These are phyloP conservation scores for Verticillium albo-atrum DNA, from an alignment of 2,329 filamentous ascomycete species.

Conservation along the genomic window DNA sequence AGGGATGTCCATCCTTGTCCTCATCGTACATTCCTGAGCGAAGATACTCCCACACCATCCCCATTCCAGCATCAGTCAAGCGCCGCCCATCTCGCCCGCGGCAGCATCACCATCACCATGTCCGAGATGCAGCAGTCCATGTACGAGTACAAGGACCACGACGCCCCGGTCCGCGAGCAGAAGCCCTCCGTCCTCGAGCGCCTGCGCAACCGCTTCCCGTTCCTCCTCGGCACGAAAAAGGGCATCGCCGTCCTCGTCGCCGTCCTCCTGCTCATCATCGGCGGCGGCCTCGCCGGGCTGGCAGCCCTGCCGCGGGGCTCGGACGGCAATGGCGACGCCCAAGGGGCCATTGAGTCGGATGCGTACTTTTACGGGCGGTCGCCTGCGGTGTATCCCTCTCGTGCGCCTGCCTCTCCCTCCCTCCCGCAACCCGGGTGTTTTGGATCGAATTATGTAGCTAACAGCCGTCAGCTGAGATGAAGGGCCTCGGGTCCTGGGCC, in stretches of 20 bases:
- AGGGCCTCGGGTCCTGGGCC: conserved; percentile 62
- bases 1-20: background rate
- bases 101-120: background rate
- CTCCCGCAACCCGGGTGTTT: too few relatives aligned
- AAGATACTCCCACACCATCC: background rate
- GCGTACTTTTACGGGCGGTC: conserved; percentile 45
- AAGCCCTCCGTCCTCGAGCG: background rate
- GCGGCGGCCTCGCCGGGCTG: conserved; percentile 27
- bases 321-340: background rate
- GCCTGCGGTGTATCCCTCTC: conserved; percentile 46
- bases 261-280: conserved; percentile 24
- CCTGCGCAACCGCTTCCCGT: background rate
- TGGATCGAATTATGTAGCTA: too few relatives aligned
- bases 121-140: background rate
- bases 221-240: conserved; percentile 21
- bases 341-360: conserved; percentile 17
- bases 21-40: background rate
- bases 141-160: background rate
- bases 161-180: background rate
- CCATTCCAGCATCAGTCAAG: background rate
- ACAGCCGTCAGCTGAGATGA: conserved; percentile 50
- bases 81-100: background rate
- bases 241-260: conserved; percentile 20
- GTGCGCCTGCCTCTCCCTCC: too few relatives aligned
- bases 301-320: conserved; percentile 19